These are phyloP conservation scores for Capsicum pubescens DNA, from an alignment of 257 asterid genomes.

Conservation along the genomic window DNA sequence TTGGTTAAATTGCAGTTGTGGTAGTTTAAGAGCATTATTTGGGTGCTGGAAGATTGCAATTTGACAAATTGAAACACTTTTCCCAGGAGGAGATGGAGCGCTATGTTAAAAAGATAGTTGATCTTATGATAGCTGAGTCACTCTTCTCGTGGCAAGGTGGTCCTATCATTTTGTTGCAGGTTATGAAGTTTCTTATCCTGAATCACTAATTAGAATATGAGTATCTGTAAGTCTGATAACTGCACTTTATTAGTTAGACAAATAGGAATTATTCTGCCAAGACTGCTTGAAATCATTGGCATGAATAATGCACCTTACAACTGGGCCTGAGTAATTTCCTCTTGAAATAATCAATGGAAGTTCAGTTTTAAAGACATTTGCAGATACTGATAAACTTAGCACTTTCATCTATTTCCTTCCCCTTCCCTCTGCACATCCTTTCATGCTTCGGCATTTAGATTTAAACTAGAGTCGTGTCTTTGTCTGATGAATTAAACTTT, in stretches of 20 bases:
- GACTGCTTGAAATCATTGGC: slow-evolving; percentile 15
- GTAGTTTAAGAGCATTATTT: slow-evolving; percentile 20
- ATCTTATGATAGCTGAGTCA: slow-evolving; percentile 72
- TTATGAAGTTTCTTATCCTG: slow-evolving; percentile 39
- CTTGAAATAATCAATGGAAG: not conserved
- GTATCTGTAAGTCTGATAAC: slow-evolving; percentile 13
- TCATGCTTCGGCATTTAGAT: slow-evolving; percentile 14
- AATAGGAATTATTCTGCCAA: not conserved
- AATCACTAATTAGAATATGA: slow-evolving; percentile 23
- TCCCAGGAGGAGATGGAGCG: slow-evolving; percentile 91
- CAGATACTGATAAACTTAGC: not conserved
- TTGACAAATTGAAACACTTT: slow-evolving; percentile 26
- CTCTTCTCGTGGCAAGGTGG: slow-evolving; percentile 99
- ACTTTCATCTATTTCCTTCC: not conserved
- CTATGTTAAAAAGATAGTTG: slow-evolving; percentile 86
- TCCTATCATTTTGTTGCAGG: slow-evolving; percentile 90
- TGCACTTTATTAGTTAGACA: not conserved
- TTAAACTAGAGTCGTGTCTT: not conserved
- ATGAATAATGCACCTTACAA: not conserved
- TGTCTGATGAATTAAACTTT: slow-evolving; percentile 13
- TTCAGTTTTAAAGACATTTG: slow-evolving; percentile 8
- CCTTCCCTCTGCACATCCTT: not conserved
- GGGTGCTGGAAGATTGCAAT: not conserved
- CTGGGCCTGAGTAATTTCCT: slow-evolving; percentile 21
- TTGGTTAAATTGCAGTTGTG: not conserved